Percentiles rank a stretch among this genome's conserved stretches.
These are phyloP conservation scores for Glaciozyma martinii DNA, from an alignment of 768 basidiomycete species.

Conservation along the genomic window DNA sequence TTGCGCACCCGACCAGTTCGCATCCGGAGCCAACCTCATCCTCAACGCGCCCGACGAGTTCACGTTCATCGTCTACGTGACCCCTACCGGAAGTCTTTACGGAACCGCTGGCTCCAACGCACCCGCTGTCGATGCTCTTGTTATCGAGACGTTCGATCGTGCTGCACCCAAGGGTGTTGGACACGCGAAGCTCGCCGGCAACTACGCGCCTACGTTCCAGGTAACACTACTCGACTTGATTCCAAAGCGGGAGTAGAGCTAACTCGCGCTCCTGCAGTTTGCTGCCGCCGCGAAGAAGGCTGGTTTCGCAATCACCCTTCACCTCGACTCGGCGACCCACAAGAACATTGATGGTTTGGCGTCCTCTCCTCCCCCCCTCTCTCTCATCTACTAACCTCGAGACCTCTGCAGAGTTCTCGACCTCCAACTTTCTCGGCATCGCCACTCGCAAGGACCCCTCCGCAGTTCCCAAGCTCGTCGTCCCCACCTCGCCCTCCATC, in stretches of 20 bases:
- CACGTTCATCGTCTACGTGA: conserved; percentile 32
- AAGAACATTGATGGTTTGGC: conserved; percentile 24
- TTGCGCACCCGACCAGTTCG: conserved; percentile 10
- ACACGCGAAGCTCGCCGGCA: conserved; percentile 22
- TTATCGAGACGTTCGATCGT: conserved; percentile 33
- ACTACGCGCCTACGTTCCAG: conserved; percentile 10
- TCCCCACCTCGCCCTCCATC: conserved; percentile 31
- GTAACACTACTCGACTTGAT: not conserved
- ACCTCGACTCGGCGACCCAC: conserved; percentile 30
- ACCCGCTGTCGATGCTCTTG: conserved; percentile 31
- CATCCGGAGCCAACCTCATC: conserved; percentile 27
- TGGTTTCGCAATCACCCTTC: conserved; percentile 35
- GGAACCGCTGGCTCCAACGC: conserved; percentile 28
- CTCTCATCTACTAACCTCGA: no score
- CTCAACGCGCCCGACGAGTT: conserved; percentile 29
- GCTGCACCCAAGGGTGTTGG: conserved; percentile 33
- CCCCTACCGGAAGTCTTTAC: conserved; percentile 34
- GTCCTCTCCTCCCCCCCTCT: not conserved
- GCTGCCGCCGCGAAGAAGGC: conserved; percentile 28
- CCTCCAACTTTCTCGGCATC: conserved; percentile 34
- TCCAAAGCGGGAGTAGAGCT: conserved; percentile 5
- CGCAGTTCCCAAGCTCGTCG: conserved; percentile 28
- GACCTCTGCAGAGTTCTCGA: conserved; percentile 31
- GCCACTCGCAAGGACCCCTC: conserved; percentile 6
- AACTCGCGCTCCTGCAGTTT: conserved; percentile 22